Evolutionary conservation across 2,329 filamentous ascomycete genomes (phyloP).

Genomic region (Botrytis galanthina): DNA sequence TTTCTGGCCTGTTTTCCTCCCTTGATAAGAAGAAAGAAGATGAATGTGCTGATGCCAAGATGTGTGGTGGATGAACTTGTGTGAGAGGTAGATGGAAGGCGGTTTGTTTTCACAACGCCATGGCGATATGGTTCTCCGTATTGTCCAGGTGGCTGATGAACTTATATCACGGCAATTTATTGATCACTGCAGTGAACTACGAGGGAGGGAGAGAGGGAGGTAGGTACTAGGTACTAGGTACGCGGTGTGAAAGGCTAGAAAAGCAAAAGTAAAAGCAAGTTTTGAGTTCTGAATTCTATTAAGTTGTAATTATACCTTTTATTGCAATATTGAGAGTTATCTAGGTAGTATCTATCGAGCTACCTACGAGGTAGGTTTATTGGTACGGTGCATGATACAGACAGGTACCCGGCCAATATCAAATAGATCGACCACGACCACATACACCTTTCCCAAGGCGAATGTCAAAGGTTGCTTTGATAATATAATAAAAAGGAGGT

Average conservation of each 20-base stretch:
- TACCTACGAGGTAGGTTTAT: background rate
- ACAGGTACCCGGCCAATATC: background rate
- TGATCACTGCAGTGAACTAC: background rate
- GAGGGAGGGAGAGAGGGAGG: background rate
- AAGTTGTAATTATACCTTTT: background rate
- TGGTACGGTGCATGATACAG: background rate
- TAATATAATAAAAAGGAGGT: background rate
- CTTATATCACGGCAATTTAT: background rate
- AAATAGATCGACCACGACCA: background rate
- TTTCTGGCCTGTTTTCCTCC: background rate
- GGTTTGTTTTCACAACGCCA: constrained; percentile 1
- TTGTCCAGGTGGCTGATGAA: background rate
- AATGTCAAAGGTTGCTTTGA: background rate
- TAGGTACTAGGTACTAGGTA: background rate
- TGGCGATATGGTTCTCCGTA: background rate
- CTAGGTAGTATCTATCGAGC: background rate
- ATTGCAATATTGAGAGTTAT: background rate
- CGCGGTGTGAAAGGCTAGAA: background rate
- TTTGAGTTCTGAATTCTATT: background rate
- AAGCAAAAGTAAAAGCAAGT: background rate
- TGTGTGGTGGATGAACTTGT: background rate
- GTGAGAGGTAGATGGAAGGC: background rate
- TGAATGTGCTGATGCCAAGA: constrained; percentile 14
- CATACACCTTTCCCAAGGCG: background rate
- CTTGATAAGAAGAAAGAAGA: constrained; percentile 13